Base-by-base conservation (phyloP, 441 rosid species). In the Codiaeum variegatum region DNA sequence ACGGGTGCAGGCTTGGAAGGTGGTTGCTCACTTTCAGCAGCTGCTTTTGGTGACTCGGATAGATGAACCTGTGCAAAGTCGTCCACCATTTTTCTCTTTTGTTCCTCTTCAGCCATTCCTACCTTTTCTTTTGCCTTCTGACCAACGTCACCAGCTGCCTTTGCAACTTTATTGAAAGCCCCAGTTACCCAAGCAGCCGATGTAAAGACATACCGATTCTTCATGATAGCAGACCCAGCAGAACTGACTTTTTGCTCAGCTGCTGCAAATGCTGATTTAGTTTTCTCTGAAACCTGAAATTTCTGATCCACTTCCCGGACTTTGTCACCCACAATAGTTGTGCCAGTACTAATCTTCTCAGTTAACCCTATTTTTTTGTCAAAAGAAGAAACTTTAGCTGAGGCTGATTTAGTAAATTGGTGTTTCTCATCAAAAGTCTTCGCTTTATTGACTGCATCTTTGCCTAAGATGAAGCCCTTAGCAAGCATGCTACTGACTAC, bases 81-180 rank as follows among this genome's bases (percentile, higher is more conserved):
- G 58, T 89, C 88, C 52, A 87, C 82, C 34, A 82, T 78, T 74
- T 84, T 86, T 72, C 85, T 79, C 79, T 78, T 89, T 77, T 80
- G 86, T 71, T 88, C 97, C 70, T 92, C 96, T 73, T 90, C 92
- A 15, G 83, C 87, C 74, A 72, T 78, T 56, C 84, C 89, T 44
- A 71, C 90, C 69, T 89, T 94, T 72, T 94, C 98, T 78, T 85
- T 90, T 3, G 95, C 84, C 87, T 86, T 89, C 86, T 92, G 92
- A 36, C 97, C 92, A 23, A 90, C 91, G 23, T 94, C 97, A 34
- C 89, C 93, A 1, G 97, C 98, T 52, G 95, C 95, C 87, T 92
- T 91, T 19, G 84, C 85, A 19, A 90, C 98, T 82, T 73, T 88
- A 74, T 52, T 88, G 81, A 87, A 90, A 28, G 98, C 91, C 52